Conservation (phyloP, 2,329 filamentous ascomycete species). For the Ustulina deusta region DNA sequence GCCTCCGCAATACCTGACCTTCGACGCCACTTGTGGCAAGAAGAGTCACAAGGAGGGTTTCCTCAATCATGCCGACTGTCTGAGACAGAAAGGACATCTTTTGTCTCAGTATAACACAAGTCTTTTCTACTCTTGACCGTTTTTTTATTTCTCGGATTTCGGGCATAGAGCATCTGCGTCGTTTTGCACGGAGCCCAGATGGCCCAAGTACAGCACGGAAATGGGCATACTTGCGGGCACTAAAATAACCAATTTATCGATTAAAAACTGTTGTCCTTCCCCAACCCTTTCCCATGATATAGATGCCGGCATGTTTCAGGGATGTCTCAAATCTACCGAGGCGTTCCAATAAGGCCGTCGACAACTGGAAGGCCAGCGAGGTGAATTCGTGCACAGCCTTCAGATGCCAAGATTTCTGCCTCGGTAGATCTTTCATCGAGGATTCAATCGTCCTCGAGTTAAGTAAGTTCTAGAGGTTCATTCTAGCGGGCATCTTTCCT, state of each 20-base stretch:
- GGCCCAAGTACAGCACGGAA: too few species aligned
- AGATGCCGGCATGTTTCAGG: neutral
- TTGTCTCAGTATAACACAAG: conserved; percentile 1
- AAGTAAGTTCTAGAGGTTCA: neutral
- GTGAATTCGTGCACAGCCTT: neutral
- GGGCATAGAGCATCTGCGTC: neutral
- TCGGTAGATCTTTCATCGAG: conserved; percentile 2
- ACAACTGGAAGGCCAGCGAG: neutral
- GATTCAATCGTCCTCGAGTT: neutral
- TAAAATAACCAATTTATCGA: neutral
- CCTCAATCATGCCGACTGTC: neutral
- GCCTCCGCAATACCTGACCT: neutral
- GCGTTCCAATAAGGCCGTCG: neutral
- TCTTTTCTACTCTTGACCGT: neutral
- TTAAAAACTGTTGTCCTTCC: neutral
- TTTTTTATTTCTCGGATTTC: neutral
- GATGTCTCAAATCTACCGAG: neutral
- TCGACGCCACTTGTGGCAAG: conserved; percentile 15
- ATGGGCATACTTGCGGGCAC: neutral
- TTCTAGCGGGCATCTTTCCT: conserved; percentile 21
- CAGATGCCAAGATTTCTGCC: neutral
- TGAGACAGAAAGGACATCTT: neutral
- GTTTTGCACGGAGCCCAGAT: too few species aligned
- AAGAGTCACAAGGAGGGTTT: conserved; percentile 6
- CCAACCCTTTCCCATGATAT: neutral